phyloP scores from a whole-genome alignment of 2,329 filamentous ascomycete species.

The Myriangium duriaei region DNA sequence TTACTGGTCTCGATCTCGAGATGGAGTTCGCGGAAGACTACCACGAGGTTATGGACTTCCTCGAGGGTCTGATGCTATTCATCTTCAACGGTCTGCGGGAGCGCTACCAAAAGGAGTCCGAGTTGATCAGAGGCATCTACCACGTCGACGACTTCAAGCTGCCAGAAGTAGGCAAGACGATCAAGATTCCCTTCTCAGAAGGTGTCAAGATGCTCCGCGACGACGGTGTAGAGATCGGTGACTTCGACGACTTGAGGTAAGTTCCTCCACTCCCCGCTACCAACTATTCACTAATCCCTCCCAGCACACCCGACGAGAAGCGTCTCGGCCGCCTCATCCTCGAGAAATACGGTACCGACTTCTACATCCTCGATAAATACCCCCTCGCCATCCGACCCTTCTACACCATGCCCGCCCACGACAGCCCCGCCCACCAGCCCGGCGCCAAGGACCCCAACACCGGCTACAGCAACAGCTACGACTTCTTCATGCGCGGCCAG shows the following conservation, averaged over 20 bases:
- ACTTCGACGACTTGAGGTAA: slow-evolving; percentile 58
- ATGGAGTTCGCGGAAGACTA: slow-evolving; percentile 78
- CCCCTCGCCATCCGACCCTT: slow-evolving; percentile 79
- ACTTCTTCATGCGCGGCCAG: slow-evolving; percentile 60
- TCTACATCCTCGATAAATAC: slow-evolving; percentile 96
- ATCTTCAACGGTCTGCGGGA: slow-evolving; percentile 66
- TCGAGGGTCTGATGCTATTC: slow-evolving; percentile 62
- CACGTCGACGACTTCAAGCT: slow-evolving; percentile 67
- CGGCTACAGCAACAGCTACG: slow-evolving; percentile 51
- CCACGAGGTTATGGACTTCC: slow-evolving; percentile 57
- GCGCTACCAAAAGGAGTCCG: slow-evolving; percentile 58
- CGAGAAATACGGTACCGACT: slow-evolving; percentile 85
- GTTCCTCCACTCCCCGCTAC: not conserved
- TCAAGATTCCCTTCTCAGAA: slow-evolving; percentile 66
- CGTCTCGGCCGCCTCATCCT: slow-evolving; percentile 78
- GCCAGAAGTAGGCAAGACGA: slow-evolving; percentile 59
- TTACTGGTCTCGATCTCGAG: slow-evolving; percentile 78
- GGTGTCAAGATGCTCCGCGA: slow-evolving; percentile 65
- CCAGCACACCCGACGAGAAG: slow-evolving; percentile 65
- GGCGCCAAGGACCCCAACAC: slow-evolving; percentile 33
- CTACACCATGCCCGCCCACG: slow-evolving; percentile 72
- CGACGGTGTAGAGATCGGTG: slow-evolving; percentile 61
- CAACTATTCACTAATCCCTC: not conserved
- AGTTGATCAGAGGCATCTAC: slow-evolving; percentile 59
- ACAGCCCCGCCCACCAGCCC: slow-evolving; percentile 37